A percentile compares a stretch with the other conserved stretches of the same genome.
phyloP scores from a whole-genome alignment of 2,329 filamentous ascomycete genomes.

The Peltaster fructicola region DNA sequence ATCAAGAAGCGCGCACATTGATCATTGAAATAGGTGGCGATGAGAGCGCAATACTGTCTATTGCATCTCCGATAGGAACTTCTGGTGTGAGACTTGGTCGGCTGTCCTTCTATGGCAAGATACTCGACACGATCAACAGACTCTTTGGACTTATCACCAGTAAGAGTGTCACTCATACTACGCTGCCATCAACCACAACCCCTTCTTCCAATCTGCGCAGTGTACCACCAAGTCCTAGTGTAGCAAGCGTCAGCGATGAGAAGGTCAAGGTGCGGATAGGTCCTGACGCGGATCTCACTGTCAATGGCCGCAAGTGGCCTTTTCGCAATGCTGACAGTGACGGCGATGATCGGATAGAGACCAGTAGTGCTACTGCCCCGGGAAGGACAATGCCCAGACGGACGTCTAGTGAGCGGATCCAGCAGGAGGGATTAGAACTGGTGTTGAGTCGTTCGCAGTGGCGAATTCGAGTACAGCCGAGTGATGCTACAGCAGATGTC shows the following conservation, averaged over 20 bases:
- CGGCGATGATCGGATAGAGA: constrained; percentile 5
- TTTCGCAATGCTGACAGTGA: constrained; percentile 4
- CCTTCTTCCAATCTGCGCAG: constrained; percentile 43
- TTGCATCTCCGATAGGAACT: constrained; percentile 4
- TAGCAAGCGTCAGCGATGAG: constrained; percentile 52
- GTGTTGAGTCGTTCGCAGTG: constrained; percentile 14
- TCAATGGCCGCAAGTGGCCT: constrained; percentile 28
- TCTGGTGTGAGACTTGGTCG: constrained; percentile 17
- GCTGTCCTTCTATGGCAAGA: constrained; percentile 56
- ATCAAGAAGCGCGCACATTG: constrained; percentile 54
- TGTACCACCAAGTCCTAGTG: constrained; percentile 48
- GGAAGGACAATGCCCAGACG: constrained; percentile 1
- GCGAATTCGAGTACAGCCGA: constrained; percentile 12
- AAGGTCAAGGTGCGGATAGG: constrained; percentile 48
- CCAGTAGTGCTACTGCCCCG: constrained; percentile 7
- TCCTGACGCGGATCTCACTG: constrained; percentile 37
- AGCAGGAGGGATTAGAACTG: constrained; percentile 9
- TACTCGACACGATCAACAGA: constrained; percentile 50
- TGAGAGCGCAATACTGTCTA: constrained; percentile 23
- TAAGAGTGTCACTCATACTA: constrained; percentile 59
- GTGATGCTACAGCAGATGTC: constrained; percentile 5
- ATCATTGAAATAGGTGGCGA: constrained; percentile 64
- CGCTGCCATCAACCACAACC: constrained; percentile 42
- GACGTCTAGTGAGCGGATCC: constrained; percentile 1
- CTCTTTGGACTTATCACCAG: constrained; percentile 67